These are phyloP conservation scores for Fusarium floridanum DNA, from an alignment of 2,329 filamentous ascomycete genomes.

Conservation along the genomic window DNA sequence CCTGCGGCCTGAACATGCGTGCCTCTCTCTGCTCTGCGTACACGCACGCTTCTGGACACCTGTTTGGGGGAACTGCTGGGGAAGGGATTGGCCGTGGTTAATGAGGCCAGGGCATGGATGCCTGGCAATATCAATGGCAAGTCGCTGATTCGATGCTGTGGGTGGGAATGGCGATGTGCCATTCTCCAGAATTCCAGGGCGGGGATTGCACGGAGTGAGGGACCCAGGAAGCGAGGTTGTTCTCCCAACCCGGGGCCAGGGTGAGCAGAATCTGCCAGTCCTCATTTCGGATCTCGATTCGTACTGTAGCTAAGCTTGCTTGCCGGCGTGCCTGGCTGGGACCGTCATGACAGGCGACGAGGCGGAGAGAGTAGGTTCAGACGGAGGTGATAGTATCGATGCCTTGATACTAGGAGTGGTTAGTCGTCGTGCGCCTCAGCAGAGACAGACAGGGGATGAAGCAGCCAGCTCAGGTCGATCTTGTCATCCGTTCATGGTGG, in stretches of 20 bases:
- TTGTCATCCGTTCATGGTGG: neutral
- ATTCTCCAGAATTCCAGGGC: constrained; percentile 38
- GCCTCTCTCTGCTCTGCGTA: neutral
- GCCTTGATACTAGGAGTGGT: constrained; percentile 20
- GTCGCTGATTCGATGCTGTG: constrained; percentile 38
- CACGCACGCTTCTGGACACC: constrained; percentile 8
- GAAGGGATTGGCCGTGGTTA: constrained; percentile 15
- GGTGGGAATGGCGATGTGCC: constrained; percentile 34
- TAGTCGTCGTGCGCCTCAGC: constrained; percentile 23
- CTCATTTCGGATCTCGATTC: constrained; percentile 34
- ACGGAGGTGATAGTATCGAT: constrained; percentile 17
- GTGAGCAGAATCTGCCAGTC: constrained; percentile 24
- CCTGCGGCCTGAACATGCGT: constrained; percentile 15
- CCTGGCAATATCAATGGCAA: constrained; percentile 24
- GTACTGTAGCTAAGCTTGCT: constrained; percentile 9
- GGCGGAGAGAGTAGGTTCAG: constrained; percentile 5
- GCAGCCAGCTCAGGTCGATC: constrained; percentile 18
- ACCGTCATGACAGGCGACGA: constrained; percentile 3
- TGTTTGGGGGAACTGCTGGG: constrained; percentile 18
- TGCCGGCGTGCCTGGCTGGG: constrained; percentile 5
- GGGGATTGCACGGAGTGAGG: constrained; percentile 23
- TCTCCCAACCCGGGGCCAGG: constrained; percentile 10
- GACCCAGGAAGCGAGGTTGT: constrained; percentile 16
- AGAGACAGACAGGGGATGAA: constrained; percentile 17
- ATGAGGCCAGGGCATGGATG: constrained; percentile 11